Evolutionary conservation across 352 stramenopile genomes (phyloP).

Genomic region (Pythium phragmitis): DNA sequence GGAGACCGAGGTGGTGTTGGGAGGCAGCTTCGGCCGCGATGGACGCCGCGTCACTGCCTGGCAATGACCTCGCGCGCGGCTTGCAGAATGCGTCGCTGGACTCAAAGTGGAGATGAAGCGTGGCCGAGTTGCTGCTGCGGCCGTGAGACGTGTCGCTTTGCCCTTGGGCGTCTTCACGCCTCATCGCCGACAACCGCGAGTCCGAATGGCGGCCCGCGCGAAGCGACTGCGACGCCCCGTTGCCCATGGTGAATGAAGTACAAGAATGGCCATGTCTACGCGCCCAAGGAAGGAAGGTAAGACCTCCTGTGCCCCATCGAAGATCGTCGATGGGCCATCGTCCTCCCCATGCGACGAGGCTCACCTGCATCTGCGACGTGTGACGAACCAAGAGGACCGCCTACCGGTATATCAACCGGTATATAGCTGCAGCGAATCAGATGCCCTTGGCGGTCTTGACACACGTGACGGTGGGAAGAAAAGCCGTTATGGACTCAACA

Average conservation of each 20-base stretch:
- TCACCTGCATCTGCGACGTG: conserved; percentile 26
- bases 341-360: conserved; percentile 4
- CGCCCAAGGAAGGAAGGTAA: background rate
- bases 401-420: conserved; percentile 1
- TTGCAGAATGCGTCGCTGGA: background rate
- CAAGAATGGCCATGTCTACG: background rate
- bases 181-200: conserved; percentile 19
- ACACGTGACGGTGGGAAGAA: too few relatives aligned
- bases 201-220: conserved; percentile 23
- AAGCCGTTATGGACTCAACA: too few relatives aligned
- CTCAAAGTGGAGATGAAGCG: conserved; percentile 12
- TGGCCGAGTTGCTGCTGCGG: conserved; percentile 20
- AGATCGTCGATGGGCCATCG: background rate
- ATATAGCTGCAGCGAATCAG: background rate
- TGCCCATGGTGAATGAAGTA: conserved; percentile 19
- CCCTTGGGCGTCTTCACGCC: conserved; percentile 2
- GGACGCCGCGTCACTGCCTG: background rate
- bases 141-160: background rate
- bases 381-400: background rate
- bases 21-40: background rate
- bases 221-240: conserved; percentile 23
- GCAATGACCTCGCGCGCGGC: conserved; percentile 12
- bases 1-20: conserved; percentile 1
- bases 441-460: background rate
- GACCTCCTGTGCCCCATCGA: too few relatives aligned